Percentiles rank a stretch among this genome's conserved stretches.
phyloP scores from a whole-genome alignment of 257 asterid species.

The Cruciata laevipes region DNA sequence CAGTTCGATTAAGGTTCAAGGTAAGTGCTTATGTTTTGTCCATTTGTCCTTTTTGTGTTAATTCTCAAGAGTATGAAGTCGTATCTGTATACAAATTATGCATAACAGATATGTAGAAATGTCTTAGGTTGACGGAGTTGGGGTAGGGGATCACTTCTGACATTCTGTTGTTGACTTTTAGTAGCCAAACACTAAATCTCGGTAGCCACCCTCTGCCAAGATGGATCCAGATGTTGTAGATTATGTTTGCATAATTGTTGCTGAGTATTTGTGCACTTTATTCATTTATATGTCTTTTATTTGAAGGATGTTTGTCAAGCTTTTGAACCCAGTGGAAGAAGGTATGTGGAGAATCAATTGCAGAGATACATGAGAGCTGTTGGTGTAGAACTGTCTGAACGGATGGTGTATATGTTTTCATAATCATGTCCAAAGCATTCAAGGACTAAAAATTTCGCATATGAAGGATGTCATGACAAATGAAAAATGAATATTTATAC shows the following conservation, averaged over 20 bases:
- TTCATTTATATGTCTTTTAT: conserved; percentile 14
- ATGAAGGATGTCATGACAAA: neutral
- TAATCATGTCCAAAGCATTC: conserved; percentile 21
- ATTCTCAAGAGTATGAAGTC: neutral
- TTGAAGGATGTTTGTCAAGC: conserved; percentile 66
- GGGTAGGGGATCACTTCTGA: neutral
- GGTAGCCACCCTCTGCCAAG: neutral
- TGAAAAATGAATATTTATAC: neutral
- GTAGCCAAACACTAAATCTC: neutral
- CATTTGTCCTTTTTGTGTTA: neutral
- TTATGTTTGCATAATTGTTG: neutral
- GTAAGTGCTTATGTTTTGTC: conserved; percentile 24
- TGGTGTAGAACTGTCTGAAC: conserved; percentile 70
- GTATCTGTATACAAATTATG: neutral
- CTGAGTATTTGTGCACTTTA: neutral
- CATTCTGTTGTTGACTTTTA: neutral
- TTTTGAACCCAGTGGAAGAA: conserved; percentile 49
- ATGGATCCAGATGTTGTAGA: neutral
- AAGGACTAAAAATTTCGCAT: neutral
- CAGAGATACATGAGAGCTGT: conserved; percentile 51
- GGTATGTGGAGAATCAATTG: conserved; percentile 45
- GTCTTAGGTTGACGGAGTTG: neutral
- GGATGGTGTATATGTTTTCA: conserved; percentile 60
- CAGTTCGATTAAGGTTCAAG: conserved; percentile 56
- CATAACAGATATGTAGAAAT: neutral